A percentile compares a stretch with the other conserved stretches of the same genome.
These are phyloP conservation scores for Sphagnum contortum DNA, from an alignment of 225 moss, liverwort and hornwort species.

Conservation along the genomic window DNA sequence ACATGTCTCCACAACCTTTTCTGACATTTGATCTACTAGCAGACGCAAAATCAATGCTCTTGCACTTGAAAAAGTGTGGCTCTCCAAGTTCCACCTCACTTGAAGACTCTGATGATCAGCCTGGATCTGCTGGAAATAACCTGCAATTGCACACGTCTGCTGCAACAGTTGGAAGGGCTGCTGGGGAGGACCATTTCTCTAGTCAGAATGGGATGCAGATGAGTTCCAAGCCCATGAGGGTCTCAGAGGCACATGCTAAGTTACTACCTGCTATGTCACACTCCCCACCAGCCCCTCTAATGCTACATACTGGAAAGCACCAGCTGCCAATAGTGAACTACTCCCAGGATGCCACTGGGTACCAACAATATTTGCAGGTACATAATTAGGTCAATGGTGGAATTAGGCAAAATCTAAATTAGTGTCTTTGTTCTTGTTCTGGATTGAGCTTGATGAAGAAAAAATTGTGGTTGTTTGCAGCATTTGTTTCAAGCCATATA, in stretches of 20 bases:
- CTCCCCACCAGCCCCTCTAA: conserved; percentile 60
- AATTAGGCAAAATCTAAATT: too few species aligned
- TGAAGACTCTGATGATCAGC: conserved; percentile 86
- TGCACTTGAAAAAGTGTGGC: conserved; percentile 71
- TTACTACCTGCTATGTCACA: conserved; percentile 72
- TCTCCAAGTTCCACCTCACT: conserved; percentile 79
- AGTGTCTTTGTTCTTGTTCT: too few species aligned
- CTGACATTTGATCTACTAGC: conserved; percentile 2
- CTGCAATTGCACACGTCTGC: conserved; percentile 56
- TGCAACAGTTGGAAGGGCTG: conserved; percentile 48
- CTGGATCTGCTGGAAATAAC: conserved; percentile 73
- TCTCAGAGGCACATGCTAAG: conserved; percentile 53
- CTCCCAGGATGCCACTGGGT: conserved; percentile 56
- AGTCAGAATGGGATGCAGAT: conserved; percentile 55
- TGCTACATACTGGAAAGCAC: conserved; percentile 55
- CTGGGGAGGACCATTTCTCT: conserved; percentile 42
- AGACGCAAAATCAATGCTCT: conserved; percentile 72
- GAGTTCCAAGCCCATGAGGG: conserved; percentile 54
- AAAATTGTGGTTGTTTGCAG: too few species aligned
- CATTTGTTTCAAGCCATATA: too few species aligned
- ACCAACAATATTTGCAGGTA: conserved; percentile 79
- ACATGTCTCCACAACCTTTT: too few species aligned
- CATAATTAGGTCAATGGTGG: too few species aligned
- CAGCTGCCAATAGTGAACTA: conserved; percentile 51
- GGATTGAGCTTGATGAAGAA: too few species aligned